phyloP scores from a whole-genome alignment of 1,284 basidiomycete genomes.

The Farysia itapuensis region DNA sequence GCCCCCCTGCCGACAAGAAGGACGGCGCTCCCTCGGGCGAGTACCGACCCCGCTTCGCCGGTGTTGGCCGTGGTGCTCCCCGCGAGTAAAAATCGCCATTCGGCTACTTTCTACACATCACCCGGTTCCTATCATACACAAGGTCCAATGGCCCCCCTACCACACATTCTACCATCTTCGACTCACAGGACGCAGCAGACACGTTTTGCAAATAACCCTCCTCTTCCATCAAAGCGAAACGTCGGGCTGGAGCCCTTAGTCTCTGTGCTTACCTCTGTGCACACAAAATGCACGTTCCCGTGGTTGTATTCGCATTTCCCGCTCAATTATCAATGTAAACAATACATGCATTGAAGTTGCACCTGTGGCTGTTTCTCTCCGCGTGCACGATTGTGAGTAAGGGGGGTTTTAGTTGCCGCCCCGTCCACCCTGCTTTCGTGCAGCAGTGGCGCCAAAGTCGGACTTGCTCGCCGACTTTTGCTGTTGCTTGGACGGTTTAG shows the following conservation, averaged over 20 bases:
- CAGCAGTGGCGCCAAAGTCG: constrained; percentile 15
- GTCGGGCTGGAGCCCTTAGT: constrained; percentile 46
- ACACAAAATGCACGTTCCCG: too few relatives aligned
- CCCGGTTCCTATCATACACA: too few relatives aligned
- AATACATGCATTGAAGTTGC: too few relatives aligned
- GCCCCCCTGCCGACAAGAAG: constrained; percentile 54
- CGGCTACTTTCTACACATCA: too few relatives aligned
- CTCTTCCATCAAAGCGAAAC: constrained; percentile 11
- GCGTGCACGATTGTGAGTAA: too few relatives aligned
- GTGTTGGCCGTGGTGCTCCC: constrained; percentile 55
- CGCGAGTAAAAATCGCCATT: constrained; percentile 45
- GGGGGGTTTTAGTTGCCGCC: too few relatives aligned
- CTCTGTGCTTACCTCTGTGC: constrained; percentile 13
- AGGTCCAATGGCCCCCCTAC: too few relatives aligned
- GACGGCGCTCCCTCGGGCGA: constrained; percentile 55
- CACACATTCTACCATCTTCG: neutral
- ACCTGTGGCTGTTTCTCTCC: too few relatives aligned
- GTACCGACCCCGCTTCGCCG: constrained; percentile 59
- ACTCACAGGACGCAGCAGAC: neutral
- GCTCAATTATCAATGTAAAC: neutral
- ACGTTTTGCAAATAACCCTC: neutral
- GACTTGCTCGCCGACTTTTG: constrained; percentile 1
- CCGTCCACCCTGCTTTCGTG: constrained; percentile 12
- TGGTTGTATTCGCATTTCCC: constrained; percentile 33
- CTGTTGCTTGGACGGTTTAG: constrained; percentile 9